A percentile compares a stretch with the other conserved stretches of the same genome.
Evolutionary conservation across 2,329 filamentous ascomycete genomes (phyloP).

Genomic region (Ceratocystis albifundus): DNA sequence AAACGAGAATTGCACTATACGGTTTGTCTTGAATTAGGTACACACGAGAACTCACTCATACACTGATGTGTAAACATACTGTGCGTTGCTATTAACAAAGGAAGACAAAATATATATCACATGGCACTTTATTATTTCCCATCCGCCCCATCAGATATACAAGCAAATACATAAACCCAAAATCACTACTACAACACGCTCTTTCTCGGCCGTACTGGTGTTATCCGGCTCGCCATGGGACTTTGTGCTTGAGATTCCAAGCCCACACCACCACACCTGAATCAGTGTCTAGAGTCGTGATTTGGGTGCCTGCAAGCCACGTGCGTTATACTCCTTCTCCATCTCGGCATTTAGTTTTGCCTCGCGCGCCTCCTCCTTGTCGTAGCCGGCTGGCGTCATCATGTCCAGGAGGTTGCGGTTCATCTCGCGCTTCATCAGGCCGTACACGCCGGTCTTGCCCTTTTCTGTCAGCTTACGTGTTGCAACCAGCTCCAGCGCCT

Average conservation of each 20-base stretch:
- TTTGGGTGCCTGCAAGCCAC: constrained; percentile 29
- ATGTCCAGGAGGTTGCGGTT: constrained; percentile 53
- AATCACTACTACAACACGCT: neutral
- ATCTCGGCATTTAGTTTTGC: constrained; percentile 39
- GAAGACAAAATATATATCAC: neutral
- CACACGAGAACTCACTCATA: neutral
- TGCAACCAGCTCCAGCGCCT: constrained; percentile 47
- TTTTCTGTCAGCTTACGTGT: constrained; percentile 50
- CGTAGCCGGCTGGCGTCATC: constrained; percentile 42
- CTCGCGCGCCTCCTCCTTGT: constrained; percentile 38
- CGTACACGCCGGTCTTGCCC: constrained; percentile 55
- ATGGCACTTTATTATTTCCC: neutral
- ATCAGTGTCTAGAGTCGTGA: constrained; percentile 26
- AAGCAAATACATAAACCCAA: neutral
- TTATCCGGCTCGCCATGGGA: neutral
- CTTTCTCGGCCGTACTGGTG: neutral
- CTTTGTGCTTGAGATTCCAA: neutral
- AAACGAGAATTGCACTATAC: neutral
- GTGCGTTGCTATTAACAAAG: neutral
- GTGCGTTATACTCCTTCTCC: constrained; percentile 31
- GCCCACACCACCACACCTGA: neutral
- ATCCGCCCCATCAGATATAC: neutral
- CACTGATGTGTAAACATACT: neutral
- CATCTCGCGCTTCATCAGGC: constrained; percentile 63
- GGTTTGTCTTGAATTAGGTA: neutral